Base-by-base conservation (phyloP, 2,329 filamentous ascomycete genomes). In the Colletotrichum sp. region DNA sequence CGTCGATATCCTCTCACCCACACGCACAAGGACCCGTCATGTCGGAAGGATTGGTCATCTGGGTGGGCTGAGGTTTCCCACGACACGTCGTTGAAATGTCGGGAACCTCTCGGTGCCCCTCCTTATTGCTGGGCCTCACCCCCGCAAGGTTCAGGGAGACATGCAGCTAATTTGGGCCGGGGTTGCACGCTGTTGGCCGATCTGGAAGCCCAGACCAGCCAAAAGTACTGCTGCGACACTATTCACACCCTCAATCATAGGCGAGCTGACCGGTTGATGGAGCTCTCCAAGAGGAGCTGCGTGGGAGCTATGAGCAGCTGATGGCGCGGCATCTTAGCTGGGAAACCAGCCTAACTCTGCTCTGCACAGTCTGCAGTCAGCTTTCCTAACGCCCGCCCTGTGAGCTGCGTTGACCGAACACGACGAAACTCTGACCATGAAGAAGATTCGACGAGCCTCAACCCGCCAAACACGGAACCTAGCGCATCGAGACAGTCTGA, bases 11-110 rank as follows among this genome's bases (percentile, higher is more conserved):
- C 30, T 66, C 66, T 71, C 75, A 76, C 57, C 12, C 36, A 66
- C 65, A 66, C 71, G 71, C 60, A 76, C 32, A 32, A 63, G 66
- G 71, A 67, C 75, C 71, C 60, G 62, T 71, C 62, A 30, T 71
- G 48, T 55, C 52, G 67, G 66, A 60, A 71, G 71, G 22, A 71
- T 71, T 66, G 75, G 75, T 70, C 75, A 75, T 75, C 66, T 30
- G 60, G 44, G 65, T 76, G 72, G 71, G 71, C 67, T 67, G 75
- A 71, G 52, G 48, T 59, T 75, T 36, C 32, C 59, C 59, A 60
- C 55, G 44, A 52, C 34, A 26, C 32, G 55, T 68, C 57, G 72
- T 72, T 32, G 26, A 75, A 52, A 32, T 57, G 39, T 68, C 57
- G 63, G 63, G 30, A 57, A 72, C 12, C 59, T 69, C 48, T 73